Base-by-base conservation (phyloP, 2,329 filamentous ascomycete species). In the Sclerotinia sclerotiorum region DNA sequence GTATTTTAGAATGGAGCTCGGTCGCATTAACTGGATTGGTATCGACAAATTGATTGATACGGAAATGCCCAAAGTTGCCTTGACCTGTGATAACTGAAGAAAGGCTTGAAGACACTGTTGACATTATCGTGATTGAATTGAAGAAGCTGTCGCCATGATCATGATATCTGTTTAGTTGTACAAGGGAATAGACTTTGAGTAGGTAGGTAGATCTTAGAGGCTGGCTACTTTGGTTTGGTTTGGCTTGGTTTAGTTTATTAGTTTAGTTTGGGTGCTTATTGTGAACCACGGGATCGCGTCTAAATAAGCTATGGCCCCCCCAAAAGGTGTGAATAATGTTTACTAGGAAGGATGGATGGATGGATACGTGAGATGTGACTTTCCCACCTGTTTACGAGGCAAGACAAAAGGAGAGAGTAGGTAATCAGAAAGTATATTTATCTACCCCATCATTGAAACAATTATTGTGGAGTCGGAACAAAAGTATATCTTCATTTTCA, bases 131-230 rank as follows among this genome's bases (percentile, higher is more conserved):
- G 56, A 64, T 49, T 58, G 67, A 65, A 42, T 35, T 70, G 61
- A 49, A 61, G 70, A 71, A 44, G 65, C 61, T 72, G 70, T 74
- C 71, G 72, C 73, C 75, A 75, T 75, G 54, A 60, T 71, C 75
- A 75, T 75, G 51, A 60, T 71, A 63, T 71, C 60, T 70, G 60
- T 70, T 60, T 61, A 10, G 64, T 67, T 60, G 55, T 61, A 67
- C 55, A 60, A 54, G 32, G 32, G n/a, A 67, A 29, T 61, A 5
- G 39, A 42, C 5, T 42, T 42, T 42, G 39, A 42, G 4, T 39
- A 39, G 35, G 39, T 61, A 44, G 49, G 29, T 48, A 49, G 64
- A 51, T 62, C 51, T 24, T 21, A n/a, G 39, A 35, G 17, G 29
- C 11, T 44, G 29, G 52, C 21, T 58, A 39, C 63, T 58, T 65